Evolutionary conservation across 345 rosid genomes (phyloP).

Genomic region (Euphorbia pulcherrima): DNA sequence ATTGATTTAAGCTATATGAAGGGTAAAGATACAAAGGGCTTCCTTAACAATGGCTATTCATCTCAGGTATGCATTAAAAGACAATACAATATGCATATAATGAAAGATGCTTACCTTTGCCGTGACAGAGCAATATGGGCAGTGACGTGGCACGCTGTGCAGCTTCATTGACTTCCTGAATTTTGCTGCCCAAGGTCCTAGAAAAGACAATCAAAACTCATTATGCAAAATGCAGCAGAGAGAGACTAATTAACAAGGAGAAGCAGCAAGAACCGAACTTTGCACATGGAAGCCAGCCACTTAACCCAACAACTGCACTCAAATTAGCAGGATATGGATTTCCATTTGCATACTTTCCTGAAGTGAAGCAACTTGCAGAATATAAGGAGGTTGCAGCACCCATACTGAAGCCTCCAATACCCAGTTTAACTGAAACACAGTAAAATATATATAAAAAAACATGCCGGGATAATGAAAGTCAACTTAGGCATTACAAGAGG

Average conservation of each 20-base stretch:
- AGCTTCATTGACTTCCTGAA: constrained; percentile 49
- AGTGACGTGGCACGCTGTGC: constrained; percentile 64
- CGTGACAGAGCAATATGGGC: constrained; percentile 83
- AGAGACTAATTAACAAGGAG: constrained; percentile 12
- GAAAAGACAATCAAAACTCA: constrained; percentile 5
- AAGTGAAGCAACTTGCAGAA: constrained; percentile 71
- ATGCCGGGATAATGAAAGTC: not conserved
- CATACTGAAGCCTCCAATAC: constrained; percentile 99
- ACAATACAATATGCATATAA: constrained; percentile 4
- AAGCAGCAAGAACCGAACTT: constrained; percentile 42
- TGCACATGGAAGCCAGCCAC: constrained; percentile 98
- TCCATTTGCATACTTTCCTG: constrained; percentile 69
- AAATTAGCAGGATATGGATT: constrained; percentile 65
- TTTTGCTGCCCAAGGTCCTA: constrained; percentile 61
- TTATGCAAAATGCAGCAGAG: not conserved
- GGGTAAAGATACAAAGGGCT: not conserved
- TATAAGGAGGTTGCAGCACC: constrained; percentile 90
- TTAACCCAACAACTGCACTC: constrained; percentile 77
- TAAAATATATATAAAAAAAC: constrained; percentile 19
- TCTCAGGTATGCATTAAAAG: not conserved
- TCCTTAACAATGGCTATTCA: not conserved
- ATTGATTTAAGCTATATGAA: not conserved
- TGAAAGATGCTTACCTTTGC: constrained; percentile 49
- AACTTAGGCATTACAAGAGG: not conserved
- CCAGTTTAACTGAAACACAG: constrained; percentile 70